Conservation (phyloP, 805 yeast genomes). For the Candida coquimbonensis region DNA sequence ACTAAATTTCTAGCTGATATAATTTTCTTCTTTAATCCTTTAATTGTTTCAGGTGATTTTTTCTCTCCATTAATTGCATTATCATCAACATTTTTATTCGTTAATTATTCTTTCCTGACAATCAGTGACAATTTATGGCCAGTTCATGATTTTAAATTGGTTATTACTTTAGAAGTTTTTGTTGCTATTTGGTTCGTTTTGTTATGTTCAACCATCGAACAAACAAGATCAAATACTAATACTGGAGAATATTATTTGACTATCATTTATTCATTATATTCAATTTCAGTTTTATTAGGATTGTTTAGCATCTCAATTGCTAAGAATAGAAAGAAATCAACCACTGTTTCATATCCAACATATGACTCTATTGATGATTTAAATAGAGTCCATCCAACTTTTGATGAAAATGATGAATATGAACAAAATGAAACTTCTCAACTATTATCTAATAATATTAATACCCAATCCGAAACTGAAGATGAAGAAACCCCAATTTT, state of each 20-base stretch:
- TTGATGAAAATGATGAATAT: slow-evolving; percentile 15
- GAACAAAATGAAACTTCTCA: slow-evolving; percentile 28
- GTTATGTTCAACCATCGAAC: slow-evolving; percentile 42
- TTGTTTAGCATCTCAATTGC: slow-evolving; percentile 33
- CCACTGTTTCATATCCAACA: background rate
- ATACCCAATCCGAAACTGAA: slow-evolving; percentile 10
- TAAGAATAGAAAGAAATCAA: slow-evolving; percentile 13
- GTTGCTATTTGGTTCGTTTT: slow-evolving; percentile 51
- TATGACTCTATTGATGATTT: background rate
- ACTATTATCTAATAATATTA: slow-evolving; percentile 20
- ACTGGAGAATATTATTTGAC: slow-evolving; percentile 47
- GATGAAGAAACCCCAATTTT: slow-evolving; percentile 1
- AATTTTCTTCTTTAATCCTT: slow-evolving; percentile 38
- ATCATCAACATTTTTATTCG: slow-evolving; percentile 40
- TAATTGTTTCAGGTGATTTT: slow-evolving; percentile 44
- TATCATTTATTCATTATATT: slow-evolving; percentile 37
- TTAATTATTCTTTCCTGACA: slow-evolving; percentile 50
- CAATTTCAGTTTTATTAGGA: slow-evolving; percentile 46
- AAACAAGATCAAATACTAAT: slow-evolving; percentile 33
- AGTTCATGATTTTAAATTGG: slow-evolving; percentile 52
- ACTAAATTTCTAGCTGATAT: slow-evolving; percentile 32
- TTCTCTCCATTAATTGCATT: slow-evolving; percentile 42
- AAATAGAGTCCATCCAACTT: background rate
- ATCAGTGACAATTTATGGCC: slow-evolving; percentile 32
- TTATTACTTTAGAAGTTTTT: slow-evolving; percentile 47